phyloP scores from a whole-genome alignment of 805 yeast genomes.

The Suhomyces sp. region DNA sequence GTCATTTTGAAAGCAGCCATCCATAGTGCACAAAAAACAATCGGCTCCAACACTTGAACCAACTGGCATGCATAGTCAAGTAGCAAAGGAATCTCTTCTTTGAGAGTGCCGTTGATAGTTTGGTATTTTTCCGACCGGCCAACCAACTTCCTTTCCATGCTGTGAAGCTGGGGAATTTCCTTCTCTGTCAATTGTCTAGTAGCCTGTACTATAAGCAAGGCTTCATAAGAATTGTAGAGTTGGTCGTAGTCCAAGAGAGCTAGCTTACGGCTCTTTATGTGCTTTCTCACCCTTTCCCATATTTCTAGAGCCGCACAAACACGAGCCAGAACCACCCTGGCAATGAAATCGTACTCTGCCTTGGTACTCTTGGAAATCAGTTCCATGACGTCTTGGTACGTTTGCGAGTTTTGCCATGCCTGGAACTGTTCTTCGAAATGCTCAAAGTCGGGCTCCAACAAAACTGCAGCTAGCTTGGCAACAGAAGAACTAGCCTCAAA shows the following conservation, averaged over 20 bases:
- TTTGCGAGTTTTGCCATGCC: slow-evolving; percentile 18
- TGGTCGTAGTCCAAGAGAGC: slow-evolving; percentile 39
- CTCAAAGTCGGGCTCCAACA: slow-evolving; percentile 1
- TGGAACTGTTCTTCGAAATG: slow-evolving; percentile 7
- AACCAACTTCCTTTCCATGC: slow-evolving; percentile 25
- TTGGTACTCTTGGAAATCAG: slow-evolving; percentile 7
- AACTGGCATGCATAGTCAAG: slow-evolving; percentile 29
- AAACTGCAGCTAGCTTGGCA: not conserved
- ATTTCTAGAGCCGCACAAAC: slow-evolving; percentile 12
- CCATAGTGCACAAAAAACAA: slow-evolving; percentile 36
- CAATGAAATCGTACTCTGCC: slow-evolving; percentile 9
- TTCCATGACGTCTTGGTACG: slow-evolving; percentile 17
- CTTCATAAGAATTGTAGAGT: slow-evolving; percentile 25
- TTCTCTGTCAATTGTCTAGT: slow-evolving; percentile 30
- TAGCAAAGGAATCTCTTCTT: slow-evolving; percentile 47
- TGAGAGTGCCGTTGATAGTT: slow-evolving; percentile 34
- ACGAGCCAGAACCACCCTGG: not conserved
- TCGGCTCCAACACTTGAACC: slow-evolving; percentile 27
- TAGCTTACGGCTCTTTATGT: slow-evolving; percentile 26
- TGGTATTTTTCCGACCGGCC: slow-evolving; percentile 28
- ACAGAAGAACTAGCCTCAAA: not conserved
- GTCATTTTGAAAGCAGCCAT: not conserved
- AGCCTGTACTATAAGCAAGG: slow-evolving; percentile 30
- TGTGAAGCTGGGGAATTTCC: slow-evolving; percentile 24
- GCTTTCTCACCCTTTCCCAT: slow-evolving; percentile 23